These are phyloP conservation scores for Lotus japonicus DNA, from an alignment of 306 rosid species.

Conservation along the genomic window DNA sequence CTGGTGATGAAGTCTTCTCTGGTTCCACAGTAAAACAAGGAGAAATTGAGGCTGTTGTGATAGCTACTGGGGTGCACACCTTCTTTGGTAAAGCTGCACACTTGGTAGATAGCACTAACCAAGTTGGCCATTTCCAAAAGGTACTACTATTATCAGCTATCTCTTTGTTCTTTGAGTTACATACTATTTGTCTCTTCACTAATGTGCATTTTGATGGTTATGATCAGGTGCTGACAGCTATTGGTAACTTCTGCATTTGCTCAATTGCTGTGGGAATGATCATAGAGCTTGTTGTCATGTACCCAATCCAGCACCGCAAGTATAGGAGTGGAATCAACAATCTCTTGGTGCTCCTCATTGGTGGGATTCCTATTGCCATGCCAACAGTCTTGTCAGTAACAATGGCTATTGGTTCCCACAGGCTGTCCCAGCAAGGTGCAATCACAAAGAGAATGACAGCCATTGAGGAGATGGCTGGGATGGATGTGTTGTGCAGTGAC, in stretches of 20 bases:
- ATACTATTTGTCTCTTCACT: background rate
- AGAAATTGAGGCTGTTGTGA: conserved; percentile 83
- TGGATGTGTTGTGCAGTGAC: conserved; percentile 93
- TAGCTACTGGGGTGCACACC: conserved; percentile 93
- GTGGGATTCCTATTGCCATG: conserved; percentile 96
- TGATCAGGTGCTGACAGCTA: conserved; percentile 71
- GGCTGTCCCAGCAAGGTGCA: conserved; percentile 80
- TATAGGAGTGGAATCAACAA: conserved; percentile 83
- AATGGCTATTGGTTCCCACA: conserved; percentile 97
- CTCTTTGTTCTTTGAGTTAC: background rate
- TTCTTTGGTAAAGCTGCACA: conserved; percentile 98
- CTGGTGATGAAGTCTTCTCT: conserved; percentile 78
- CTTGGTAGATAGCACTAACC: conserved; percentile 74
- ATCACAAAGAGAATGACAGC: conserved; percentile 98
- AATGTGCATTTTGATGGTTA: conserved; percentile 7
- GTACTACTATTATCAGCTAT: conserved; percentile 20
- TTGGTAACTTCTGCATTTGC: conserved; percentile 94
- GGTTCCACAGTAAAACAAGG: conserved; percentile 95
- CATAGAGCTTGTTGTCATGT: conserved; percentile 73
- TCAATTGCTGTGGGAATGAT: conserved; percentile 70
- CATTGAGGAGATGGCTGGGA: conserved; percentile 94
- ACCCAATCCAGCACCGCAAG: conserved; percentile 64
- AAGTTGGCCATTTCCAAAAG: conserved; percentile 84
- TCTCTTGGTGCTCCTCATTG: conserved; percentile 85
- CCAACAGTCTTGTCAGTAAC: conserved; percentile 91